Evolutionary conservation across 345 rosid genomes (phyloP).

Genomic region (Salix caprea): DNA sequence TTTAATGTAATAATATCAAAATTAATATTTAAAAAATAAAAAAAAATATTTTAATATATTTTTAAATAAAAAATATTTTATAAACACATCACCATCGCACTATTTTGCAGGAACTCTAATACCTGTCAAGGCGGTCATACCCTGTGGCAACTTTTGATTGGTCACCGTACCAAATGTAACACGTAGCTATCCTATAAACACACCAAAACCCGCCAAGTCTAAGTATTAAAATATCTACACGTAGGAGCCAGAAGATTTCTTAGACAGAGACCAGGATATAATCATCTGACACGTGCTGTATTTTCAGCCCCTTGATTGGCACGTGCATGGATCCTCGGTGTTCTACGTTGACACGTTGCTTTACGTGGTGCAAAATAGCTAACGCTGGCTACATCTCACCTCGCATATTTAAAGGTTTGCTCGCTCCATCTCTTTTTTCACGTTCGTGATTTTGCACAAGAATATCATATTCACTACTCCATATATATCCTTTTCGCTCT

Average conservation of each 20-base stretch:
- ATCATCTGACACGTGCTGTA: not conserved
- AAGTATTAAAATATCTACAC: not conserved
- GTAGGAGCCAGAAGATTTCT: too few species aligned
- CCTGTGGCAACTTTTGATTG: not conserved
- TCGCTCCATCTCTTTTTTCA: not conserved
- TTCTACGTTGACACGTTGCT: not conserved
- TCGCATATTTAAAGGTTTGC: not conserved
- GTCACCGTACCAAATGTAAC: not conserved
- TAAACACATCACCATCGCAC: not conserved
- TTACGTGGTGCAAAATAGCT: not conserved
- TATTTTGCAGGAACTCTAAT: not conserved
- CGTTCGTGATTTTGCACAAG: not conserved
- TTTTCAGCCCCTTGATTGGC: not conserved
- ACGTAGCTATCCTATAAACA: not conserved
- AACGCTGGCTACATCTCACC: not conserved
- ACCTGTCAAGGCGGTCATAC: not conserved
- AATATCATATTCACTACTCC: not conserved
- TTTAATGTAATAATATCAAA: too few species aligned
- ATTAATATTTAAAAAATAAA: too few species aligned
- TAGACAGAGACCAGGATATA: not conserved
- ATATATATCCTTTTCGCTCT: not conserved
- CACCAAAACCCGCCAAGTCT: not conserved
- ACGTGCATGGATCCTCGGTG: constrained; percentile 1
- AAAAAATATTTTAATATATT: too few species aligned
- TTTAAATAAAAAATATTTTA: too few species aligned